These are phyloP conservation scores for Pseudonitzschia delicatissima DNA, from an alignment of 108 stramenopile genomes.

Conservation along the genomic window DNA sequence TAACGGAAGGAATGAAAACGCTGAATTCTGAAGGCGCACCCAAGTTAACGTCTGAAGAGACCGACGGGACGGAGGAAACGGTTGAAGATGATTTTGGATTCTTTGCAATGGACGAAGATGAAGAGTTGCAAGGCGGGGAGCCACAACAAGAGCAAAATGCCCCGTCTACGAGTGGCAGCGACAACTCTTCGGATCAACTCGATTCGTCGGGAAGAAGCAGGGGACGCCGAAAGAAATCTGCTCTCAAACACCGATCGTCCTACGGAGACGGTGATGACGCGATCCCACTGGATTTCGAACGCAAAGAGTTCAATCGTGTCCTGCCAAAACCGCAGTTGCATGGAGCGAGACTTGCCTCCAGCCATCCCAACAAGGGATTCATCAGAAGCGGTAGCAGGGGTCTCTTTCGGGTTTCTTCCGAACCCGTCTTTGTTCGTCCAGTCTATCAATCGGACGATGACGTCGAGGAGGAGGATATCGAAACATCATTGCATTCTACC, in stretches of 20 bases:
- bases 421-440: constrained; percentile 1
- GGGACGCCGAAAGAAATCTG: not conserved
- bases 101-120: not conserved
- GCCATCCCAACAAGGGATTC: not conserved
- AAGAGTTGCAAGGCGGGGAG: not conserved
- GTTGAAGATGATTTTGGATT: not conserved
- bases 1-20: too few species aligned
- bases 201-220: not conserved
- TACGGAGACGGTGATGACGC: not conserved
- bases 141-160: not conserved
- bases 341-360: not conserved
- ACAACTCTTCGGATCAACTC: not conserved
- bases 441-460: not conserved
- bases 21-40: too few species aligned
- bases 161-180: not conserved
- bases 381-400: not conserved
- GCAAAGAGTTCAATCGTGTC: constrained; percentile 7
- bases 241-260: not conserved
- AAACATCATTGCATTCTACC: not conserved
- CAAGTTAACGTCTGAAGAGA: not conserved
- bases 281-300: constrained; percentile 9
- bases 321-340: constrained; percentile 3
- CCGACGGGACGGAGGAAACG: not conserved
- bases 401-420: not conserved
- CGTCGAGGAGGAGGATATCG: not conserved